phyloP scores from a whole-genome alignment of 192 early-diverging fungal species.

The Phlyctochytrium bullatum region DNA sequence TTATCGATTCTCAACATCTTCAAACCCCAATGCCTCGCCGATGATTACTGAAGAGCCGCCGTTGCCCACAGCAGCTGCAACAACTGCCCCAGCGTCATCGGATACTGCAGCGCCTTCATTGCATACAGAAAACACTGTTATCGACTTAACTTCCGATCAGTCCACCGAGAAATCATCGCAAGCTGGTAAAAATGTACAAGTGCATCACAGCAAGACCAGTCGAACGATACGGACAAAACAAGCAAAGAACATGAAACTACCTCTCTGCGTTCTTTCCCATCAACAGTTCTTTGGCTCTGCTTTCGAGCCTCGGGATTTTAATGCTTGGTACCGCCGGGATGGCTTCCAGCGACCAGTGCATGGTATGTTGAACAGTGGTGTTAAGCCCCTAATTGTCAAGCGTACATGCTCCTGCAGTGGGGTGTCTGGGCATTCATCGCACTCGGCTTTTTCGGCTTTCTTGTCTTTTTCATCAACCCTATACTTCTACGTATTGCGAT shows the following conservation, averaged over 20 bases:
- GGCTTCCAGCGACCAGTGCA: conserved; percentile 40
- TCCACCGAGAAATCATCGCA: too few species aligned
- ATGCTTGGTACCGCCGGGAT: conserved; percentile 40
- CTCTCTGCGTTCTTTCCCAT: conserved; percentile 28
- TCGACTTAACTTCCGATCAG: too few species aligned
- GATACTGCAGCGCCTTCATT: too few species aligned
- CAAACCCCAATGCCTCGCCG: too few species aligned
- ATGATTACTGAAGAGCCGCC: too few species aligned
- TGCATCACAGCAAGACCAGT: conserved; percentile 7
- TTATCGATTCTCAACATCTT: too few species aligned
- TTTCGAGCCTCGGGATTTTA: conserved; percentile 34
- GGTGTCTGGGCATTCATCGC: conserved; percentile 28
- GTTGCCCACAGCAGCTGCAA: too few species aligned
- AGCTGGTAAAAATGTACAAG: background rate
- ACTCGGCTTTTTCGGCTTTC: conserved; percentile 31
- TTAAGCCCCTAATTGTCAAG: background rate
- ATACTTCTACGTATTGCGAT: conserved; percentile 6
- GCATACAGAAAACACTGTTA: too few species aligned
- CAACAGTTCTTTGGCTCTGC: conserved; percentile 25
- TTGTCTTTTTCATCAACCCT: conserved; percentile 21
- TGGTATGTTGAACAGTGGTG: conserved; percentile 12
- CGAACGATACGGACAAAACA: background rate
- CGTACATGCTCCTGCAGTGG: conserved; percentile 34
- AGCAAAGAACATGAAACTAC: conserved; percentile 28
- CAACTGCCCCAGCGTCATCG: too few species aligned